Conservation (phyloP, 108 stramenopile genomes). For the Epithemia pelagica region DNA sequence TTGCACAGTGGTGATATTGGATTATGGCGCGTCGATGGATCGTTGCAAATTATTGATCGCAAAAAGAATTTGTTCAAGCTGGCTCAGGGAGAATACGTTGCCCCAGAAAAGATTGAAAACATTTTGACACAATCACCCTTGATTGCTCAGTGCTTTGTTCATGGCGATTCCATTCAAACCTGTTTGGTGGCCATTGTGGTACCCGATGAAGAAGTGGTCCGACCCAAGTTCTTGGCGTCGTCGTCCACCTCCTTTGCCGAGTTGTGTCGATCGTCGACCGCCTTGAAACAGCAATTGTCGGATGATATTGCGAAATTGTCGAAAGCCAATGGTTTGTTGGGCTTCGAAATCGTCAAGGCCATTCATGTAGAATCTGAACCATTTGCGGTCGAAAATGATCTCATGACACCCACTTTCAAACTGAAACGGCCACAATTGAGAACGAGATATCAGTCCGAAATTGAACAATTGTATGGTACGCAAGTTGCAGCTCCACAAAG, state of each 20-base stretch:
- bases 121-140: conserved; percentile 68
- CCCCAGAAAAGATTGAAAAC: conserved; percentile 97
- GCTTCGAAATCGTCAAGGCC: conserved; percentile 86
- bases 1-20: conserved; percentile 96
- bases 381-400: conserved; percentile 76
- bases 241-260: conserved; percentile 45
- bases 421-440: conserved; percentile 83
- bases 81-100: conserved; percentile 90
- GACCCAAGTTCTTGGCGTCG: conserved; percentile 35
- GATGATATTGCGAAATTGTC: conserved; percentile 53
- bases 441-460: conserved; percentile 67
- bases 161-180: conserved; percentile 90
- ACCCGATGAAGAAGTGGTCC: conserved; percentile 85
- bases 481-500: conserved; percentile 33
- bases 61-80: conserved; percentile 99
- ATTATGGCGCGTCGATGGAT: conserved; percentile 86
- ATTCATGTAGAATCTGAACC: conserved; percentile 71
- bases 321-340: conserved; percentile 73
- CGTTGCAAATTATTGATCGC: conserved; percentile 93
- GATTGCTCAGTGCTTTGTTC: conserved; percentile 87
- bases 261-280: conserved; percentile 50
- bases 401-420: conserved; percentile 94
- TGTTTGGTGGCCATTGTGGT: conserved; percentile 87
- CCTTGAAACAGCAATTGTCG: conserved; percentile 51
- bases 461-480: conserved; percentile 76